These are phyloP conservation scores for Ascomycota sp. DNA, from an alignment of 2,329 filamentous ascomycete species.

Conservation along the genomic window DNA sequence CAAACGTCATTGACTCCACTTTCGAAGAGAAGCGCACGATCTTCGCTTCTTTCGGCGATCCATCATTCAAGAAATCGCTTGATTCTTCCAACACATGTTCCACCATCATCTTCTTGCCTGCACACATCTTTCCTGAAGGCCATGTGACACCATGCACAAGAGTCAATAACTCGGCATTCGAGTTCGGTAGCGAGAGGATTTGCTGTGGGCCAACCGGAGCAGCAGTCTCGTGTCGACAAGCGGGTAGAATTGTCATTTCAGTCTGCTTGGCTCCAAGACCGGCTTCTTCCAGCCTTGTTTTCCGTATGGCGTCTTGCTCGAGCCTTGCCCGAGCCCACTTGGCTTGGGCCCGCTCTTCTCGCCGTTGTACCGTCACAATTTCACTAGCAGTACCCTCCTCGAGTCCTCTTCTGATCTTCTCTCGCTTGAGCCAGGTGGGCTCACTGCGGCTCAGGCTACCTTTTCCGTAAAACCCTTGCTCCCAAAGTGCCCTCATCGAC, in stretches of 20 bases:
- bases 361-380: conserved; percentile 53
- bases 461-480: conserved; percentile 94
- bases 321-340: conserved; percentile 85
- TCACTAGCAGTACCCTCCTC: conserved; percentile 55
- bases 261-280: conserved; percentile 5
- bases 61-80: conserved; percentile 6
- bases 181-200: conserved; percentile 2
- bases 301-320: conserved; percentile 67
- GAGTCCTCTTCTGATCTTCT: conserved; percentile 51
- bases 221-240: no score
- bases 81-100: conserved; percentile 2
- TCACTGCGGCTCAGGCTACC: conserved; percentile 85
- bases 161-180: background rate
- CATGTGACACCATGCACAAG: no score
- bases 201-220: background rate
- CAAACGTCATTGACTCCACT: conserved; percentile 43
- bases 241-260: background rate
- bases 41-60: conserved; percentile 27
- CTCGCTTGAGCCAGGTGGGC: conserved; percentile 74
- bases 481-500: conserved; percentile 70
- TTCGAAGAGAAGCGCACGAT: conserved; percentile 51
- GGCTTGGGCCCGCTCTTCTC: conserved; percentile 61
- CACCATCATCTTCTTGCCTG: background rate
- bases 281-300: conserved; percentile 33
- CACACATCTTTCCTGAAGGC: no score